These are phyloP conservation scores for Mycosphaerella arachidis DNA, from an alignment of 2,329 filamentous ascomycete species.

Conservation along the genomic window DNA sequence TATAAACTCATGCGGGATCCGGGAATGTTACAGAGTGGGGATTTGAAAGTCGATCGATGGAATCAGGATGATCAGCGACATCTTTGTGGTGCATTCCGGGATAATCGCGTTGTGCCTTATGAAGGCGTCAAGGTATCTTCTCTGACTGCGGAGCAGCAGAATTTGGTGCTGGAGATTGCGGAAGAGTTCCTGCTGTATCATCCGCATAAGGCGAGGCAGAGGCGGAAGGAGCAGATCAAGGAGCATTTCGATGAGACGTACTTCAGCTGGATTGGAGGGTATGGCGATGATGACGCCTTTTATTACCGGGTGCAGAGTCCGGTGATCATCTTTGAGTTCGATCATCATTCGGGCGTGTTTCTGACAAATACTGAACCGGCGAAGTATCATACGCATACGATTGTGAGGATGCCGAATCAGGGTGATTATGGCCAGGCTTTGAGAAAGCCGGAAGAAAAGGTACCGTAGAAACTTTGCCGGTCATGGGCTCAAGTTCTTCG, in stretches of 20 bases:
- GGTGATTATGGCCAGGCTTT: conserved; percentile 67
- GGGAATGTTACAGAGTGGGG: conserved; percentile 54
- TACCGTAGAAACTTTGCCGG: conserved; percentile 1
- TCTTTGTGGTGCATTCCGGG: conserved; percentile 70
- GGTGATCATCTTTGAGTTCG: conserved; percentile 70
- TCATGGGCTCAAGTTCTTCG: no score
- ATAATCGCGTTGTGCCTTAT: conserved; percentile 69
- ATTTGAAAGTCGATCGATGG: conserved; percentile 57
- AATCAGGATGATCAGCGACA: conserved; percentile 78
- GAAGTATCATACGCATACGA: conserved; percentile 75
- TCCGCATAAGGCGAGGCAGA: conserved; percentile 51
- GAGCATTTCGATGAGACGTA: conserved; percentile 65
- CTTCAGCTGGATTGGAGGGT: conserved; percentile 74
- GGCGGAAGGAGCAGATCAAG: conserved; percentile 53
- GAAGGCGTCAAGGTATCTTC: conserved; percentile 59
- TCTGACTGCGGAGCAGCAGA: conserved; percentile 48
- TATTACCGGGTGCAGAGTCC: conserved; percentile 76
- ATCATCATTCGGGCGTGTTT: conserved; percentile 75
- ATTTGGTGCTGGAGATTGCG: conserved; percentile 55
- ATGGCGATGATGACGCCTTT: conserved; percentile 62
- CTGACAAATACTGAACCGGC: conserved; percentile 65
- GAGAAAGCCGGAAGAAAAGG: conserved; percentile 15
- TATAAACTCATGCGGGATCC: conserved; percentile 60
- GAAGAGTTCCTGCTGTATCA: conserved; percentile 66
- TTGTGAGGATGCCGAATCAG: conserved; percentile 66